Evolutionary conservation across 495 filamentous ascomycete species (phyloP), one percentile per base, ranked within the genome.

Genomic region (Schizothecium vesticola): DNA sequence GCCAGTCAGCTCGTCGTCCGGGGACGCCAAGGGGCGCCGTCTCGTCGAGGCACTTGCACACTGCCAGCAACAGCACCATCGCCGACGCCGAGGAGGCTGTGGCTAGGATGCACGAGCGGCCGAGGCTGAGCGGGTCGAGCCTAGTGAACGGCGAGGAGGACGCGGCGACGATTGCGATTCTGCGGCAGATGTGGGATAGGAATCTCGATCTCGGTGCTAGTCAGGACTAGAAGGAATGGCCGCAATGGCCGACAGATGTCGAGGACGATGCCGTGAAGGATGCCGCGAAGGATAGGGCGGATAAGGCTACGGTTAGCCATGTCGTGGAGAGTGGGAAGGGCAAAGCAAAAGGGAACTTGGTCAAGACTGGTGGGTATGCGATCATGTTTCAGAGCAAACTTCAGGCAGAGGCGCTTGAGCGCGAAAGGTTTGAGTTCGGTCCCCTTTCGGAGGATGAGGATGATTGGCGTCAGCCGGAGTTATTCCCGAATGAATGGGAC

Each of bases 121-220:
- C 68, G 11, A n/a, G 72, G 1, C 72, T 82, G 11, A 84, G 81
- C 68, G 80, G 79, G 28, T 76, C 78, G 11, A 83, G 81, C 51
- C 70, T 79, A 11, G 77, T 75, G 6, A 81, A 80, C 12, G 79
- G 76, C 2, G 77, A 75, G 22, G 79, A 80, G 3, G 83, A 85
- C 57, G 80, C 81, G 19, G 80, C 77, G 8, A 81, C 84, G 19
- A 69, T 79, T 16, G 75, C 82, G 13, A 69, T 86, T 26, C 70
- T 87, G 63, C 76, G 83, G 33, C 82, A 80, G 69, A 76, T 87
- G 64, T 87, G 85, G 85, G 84, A 87, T 24, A 85, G 84, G 80
- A 84, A 73, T 57, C 73, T 80, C 71, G 82, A 86, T 69, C 76
- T 86, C 59, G 78, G 81, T 63, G 74, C 82, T 59, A 84, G 83